Evolutionary conservation across 331 rosid genomes (phyloP), one percentile per base, ranked within the genome.

Genomic region (Acacia pycnantha): DNA sequence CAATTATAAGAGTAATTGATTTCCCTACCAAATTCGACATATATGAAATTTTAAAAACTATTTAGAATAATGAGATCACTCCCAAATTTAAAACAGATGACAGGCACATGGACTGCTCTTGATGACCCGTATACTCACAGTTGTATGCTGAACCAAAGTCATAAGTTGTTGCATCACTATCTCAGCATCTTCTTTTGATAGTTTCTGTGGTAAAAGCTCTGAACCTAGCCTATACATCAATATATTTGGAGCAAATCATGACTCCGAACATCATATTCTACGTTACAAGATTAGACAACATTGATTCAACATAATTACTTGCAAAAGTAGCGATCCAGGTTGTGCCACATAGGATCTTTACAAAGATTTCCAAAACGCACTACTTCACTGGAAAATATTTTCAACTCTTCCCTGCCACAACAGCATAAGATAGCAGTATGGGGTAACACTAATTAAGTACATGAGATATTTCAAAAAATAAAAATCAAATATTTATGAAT

Each of bases 291-390:
- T 33, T 79, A 74, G 74, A 14, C 46, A 67, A 81, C 66, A 51
- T 77, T 81, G 69, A 51, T 75, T 65, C 81, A 53, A 58, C 67
- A 73, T 15, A 70, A 48, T 90, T 93, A 95, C 99, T 88, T 95
- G 47, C 89, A 94, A 82, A 95, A 95, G 82, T 92, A 95, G 85
- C 99, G 97, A 81, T 95, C 88, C 88, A 95, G 84, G 81, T 95
- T 86, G 86, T 95, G 99, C 99, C 99, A 95, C 81, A 93, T 97
- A 82, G 98, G 99, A 90, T 95, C 98, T 89, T 92, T 95, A 82
- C 99, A 95, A 73, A 97, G 97, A 91, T 95, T 95, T 80, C 98
- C 99, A 86, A 95, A 95, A 27, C 98, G 98, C 46, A 93, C 97
- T 73, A 95, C 98, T 92, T 95, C 99, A 59, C 98, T 91, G 1